Percentiles rank a stretch among this genome's conserved stretches.
Evolutionary conservation across 345 rosid species (phyloP).

Genomic region (Populus simonii): DNA sequence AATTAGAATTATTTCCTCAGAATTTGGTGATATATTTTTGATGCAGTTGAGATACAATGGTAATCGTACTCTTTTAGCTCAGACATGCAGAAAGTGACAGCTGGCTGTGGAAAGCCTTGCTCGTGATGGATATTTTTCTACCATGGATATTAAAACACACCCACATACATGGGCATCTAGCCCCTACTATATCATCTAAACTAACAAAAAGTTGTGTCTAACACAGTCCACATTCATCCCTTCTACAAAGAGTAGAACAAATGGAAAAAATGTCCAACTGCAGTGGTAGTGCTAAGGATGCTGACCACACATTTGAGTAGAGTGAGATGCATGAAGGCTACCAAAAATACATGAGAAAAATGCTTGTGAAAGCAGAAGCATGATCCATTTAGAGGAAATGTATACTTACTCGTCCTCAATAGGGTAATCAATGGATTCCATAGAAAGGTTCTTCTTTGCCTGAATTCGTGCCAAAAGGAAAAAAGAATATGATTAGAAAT

Average conservation of each 20-base stretch:
- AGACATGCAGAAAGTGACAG: neutral
- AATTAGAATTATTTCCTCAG: neutral
- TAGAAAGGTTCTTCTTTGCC: conserved; percentile 78
- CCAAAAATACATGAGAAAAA: neutral
- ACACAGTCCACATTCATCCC: neutral
- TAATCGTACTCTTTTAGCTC: neutral
- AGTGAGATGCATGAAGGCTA: neutral
- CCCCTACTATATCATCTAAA: neutral
- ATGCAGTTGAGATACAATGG: neutral
- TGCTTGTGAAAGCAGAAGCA: conserved; percentile 7
- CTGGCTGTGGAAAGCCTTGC: neutral
- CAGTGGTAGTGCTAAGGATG: neutral
- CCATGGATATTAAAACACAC: neutral
- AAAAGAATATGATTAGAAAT: neutral
- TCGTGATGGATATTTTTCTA: neutral
- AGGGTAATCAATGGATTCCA: conserved; percentile 64
- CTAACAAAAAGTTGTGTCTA: neutral
- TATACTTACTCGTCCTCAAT: conserved; percentile 68
- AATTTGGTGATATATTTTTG: neutral
- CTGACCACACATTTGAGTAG: neutral
- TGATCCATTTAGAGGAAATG: conserved; percentile 14
- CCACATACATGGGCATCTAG: neutral
- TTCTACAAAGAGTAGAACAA: neutral
- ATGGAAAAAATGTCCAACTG: neutral
- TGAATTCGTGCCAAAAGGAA: conserved; percentile 28